A percentile compares a stretch with the other conserved stretches of the same genome.
Conservation (phyloP, 2,329 filamentous ascomycete genomes). For the Kalmusia sp. region DNA sequence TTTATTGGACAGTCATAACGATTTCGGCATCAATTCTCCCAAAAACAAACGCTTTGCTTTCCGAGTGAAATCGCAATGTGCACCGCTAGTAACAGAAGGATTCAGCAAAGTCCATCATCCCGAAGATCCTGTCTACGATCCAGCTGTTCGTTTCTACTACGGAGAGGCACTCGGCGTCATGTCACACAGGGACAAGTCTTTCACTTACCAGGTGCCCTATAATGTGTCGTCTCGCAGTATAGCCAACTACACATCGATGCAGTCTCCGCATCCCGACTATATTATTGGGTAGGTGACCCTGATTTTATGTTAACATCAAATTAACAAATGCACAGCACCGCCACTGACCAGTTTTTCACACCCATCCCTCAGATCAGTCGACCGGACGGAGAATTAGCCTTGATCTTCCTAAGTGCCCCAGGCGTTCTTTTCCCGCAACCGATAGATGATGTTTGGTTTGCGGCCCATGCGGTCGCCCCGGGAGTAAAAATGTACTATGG, state of each 20-base stretch:
- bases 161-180: background rate
- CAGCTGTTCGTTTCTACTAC: constrained; percentile 12
- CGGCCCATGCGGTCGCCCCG: constrained; percentile 22
- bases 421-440: constrained; percentile 31
- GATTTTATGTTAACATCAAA: background rate
- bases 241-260: background rate
- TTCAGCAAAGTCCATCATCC: constrained; percentile 13
- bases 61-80: constrained; percentile 24
- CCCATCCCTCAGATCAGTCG: constrained; percentile 37
- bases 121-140: constrained; percentile 4
- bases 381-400: constrained; percentile 35
- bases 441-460: constrained; percentile 41
- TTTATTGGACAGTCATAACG: constrained; percentile 21
- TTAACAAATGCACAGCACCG: background rate
- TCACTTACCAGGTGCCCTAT: constrained; percentile 10
- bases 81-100: constrained; percentile 25
- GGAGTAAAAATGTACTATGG: background rate
- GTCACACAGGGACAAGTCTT: background rate
- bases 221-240: background rate
- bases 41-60: constrained; percentile 25
- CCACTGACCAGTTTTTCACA: background rate
- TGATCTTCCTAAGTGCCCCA: constrained; percentile 41
- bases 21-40: constrained; percentile 33
- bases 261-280: background rate
- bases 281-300: background rate